Evolutionary conservation across 2,329 filamentous ascomycete species (phyloP), one percentile per base, ranked within the genome.

Genomic region (Aspergillus sp.): DNA sequence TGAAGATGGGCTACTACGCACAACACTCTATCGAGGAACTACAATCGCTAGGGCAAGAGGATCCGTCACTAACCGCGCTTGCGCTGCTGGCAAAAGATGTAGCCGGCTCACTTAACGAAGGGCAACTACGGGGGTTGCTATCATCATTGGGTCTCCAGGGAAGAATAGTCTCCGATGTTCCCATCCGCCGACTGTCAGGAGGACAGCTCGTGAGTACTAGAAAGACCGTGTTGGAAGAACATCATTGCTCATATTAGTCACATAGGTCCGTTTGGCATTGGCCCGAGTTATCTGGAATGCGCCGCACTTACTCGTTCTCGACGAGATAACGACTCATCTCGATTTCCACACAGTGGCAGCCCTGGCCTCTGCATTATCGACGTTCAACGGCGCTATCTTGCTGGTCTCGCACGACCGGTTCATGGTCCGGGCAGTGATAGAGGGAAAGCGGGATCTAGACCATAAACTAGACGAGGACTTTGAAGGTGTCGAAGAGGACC

Each of bases 261-360:
- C 11, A 19, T 49, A 83, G 73, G 82, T 86, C 4, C 80, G 85
- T n/a, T 73, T 87, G 3, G 87, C 89, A 63, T 79, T 94, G 54
- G 90, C 90, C 1, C 83, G 86, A 52, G 77, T 93, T n/a, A 78
- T 94, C 41, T 89, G 88, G 83, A 80, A 79, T 46, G 81, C 85
- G 3, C 91, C 91, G 22, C 91, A 93, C 66, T 84, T 91, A 60
- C 82, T 94, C 2, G 83, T 94, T 6, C 83, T 94, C 7, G 91
- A 94, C 72, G 92, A 92, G 74, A 89, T 92, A 25, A 95, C 91
- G 7, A 94, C 92, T 1, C 92, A 96, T 79, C 82, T 96, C 46
- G 92, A 96, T 73, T 91, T 90, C 64, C 87, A 95, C 76, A 94
- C 90, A 0, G 91, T 94, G 25, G 85, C 86, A 7, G 91, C 90